Percentiles rank a stretch among this genome's conserved stretches.
phyloP scores from a whole-genome alignment of 169 alveolate species.

The Cryptosporidium felis region DNA sequence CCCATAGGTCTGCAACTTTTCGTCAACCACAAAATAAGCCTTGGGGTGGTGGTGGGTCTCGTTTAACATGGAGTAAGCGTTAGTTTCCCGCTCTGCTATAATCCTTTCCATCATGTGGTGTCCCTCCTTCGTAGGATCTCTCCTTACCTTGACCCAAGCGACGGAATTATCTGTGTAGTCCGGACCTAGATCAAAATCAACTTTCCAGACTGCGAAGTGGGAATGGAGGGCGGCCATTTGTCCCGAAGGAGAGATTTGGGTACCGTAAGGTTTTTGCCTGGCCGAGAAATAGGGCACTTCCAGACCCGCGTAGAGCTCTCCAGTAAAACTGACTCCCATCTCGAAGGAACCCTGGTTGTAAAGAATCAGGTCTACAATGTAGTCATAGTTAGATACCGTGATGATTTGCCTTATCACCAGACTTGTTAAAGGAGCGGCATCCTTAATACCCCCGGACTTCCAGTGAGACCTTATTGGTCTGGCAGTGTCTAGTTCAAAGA shows the following conservation, averaged over 20 bases:
- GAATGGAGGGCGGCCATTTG: slow-evolving; percentile 79
- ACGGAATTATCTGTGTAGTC: slow-evolving; percentile 73
- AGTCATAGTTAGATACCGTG: slow-evolving; percentile 79
- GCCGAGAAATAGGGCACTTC: slow-evolving; percentile 80
- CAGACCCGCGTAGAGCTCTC: slow-evolving; percentile 79
- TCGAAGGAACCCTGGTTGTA: slow-evolving; percentile 75
- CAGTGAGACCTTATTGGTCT: slow-evolving; percentile 78
- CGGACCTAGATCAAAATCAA: slow-evolving; percentile 78
- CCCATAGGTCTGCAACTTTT: slow-evolving; percentile 75
- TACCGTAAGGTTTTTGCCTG: slow-evolving; percentile 74
- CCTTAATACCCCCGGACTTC: slow-evolving; percentile 76
- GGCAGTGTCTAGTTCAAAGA: slow-evolving; percentile 76
- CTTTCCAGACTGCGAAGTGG: slow-evolving; percentile 78
- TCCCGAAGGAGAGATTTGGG: slow-evolving; percentile 77
- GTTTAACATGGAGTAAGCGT: slow-evolving; percentile 71
- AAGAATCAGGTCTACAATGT: slow-evolving; percentile 75
- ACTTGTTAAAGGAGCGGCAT: slow-evolving; percentile 76
- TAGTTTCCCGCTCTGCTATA: slow-evolving; percentile 74
- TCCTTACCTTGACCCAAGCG: slow-evolving; percentile 72
- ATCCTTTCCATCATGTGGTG: slow-evolving; percentile 73
- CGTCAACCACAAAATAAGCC: slow-evolving; percentile 75
- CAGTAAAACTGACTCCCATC: slow-evolving; percentile 76
- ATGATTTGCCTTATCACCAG: slow-evolving; percentile 75
- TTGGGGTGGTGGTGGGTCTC: slow-evolving; percentile 75
- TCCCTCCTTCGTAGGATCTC: slow-evolving; percentile 75